Evolutionary conservation across 164 flowering plant genomes (phyloP), one percentile per base, ranked within the genome.

Genomic region (Protea cynaroides): DNA sequence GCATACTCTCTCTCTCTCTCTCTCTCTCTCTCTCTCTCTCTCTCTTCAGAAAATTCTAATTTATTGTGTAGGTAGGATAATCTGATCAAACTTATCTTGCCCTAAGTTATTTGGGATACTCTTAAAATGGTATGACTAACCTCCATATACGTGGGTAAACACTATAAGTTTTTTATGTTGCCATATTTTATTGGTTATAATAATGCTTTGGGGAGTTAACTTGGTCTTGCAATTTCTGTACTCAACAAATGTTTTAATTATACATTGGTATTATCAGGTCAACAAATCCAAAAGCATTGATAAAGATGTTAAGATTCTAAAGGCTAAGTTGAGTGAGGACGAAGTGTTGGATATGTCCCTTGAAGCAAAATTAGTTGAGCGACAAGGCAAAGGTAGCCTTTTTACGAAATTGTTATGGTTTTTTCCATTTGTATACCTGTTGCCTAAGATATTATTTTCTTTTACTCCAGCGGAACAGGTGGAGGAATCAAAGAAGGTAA

Each of bases 251-350:
- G 34, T 24, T 25, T 38, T 22, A 17, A 1, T 34, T 12, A n/a
- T 29, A 58, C 61, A 13, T 58, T 17, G 11, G 8, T 38, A 60
- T 47, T 52, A 8, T 62, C 76, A 90, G 96, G 84, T 85, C 6
- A 82, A 80, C 70, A 76, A 86, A 58, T 80, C 84, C 11, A 93
- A 93, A 79, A 47, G 82, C 18, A 75, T 86, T 71, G 98, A 90
- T 29, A 91, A 85, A 69, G 93, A 94, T 18, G 76, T 78, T 1
- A 91, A 89, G 71, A 78, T 66, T 64, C 69, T 91, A 19, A 90
- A 85, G 75, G 71, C 76, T 25, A 89, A 83, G 72, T 64, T 85
- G 36, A 78, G 80, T 69, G 91, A 86, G 56, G 89, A 81, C 37
- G 85, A 65, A 69, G 74, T 85, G 58, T 29, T 69, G 56, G 82